A percentile compares a stretch with the other conserved stretches of the same genome.
Conservation (phyloP, 768 basidiomycete species). For the Hemileccinum impolitum region DNA sequence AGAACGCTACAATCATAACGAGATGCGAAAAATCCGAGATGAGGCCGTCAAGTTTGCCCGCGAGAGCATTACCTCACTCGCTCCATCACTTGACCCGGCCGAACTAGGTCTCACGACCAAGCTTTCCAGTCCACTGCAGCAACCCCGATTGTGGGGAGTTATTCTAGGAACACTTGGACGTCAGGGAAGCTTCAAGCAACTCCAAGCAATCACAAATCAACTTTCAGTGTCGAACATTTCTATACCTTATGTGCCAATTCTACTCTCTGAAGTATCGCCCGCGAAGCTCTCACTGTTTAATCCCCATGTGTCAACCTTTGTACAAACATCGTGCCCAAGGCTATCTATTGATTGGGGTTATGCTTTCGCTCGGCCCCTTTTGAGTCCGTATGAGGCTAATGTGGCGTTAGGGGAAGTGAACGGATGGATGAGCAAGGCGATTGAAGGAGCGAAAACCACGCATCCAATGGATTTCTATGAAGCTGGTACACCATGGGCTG, state of each 20-base stretch:
- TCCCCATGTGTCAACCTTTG: slow-evolving; percentile 80
- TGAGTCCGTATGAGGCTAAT: slow-evolving; percentile 91
- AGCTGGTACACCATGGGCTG: slow-evolving; percentile 74
- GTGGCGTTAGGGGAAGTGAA: slow-evolving; percentile 67
- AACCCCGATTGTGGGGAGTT: slow-evolving; percentile 71
- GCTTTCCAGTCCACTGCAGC: slow-evolving; percentile 5
- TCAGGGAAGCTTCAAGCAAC: slow-evolving; percentile 88
- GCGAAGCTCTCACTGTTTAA: slow-evolving; percentile 85
- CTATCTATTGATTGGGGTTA: slow-evolving; percentile 99
- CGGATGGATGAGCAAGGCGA: slow-evolving; percentile 58
- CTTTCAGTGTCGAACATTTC: slow-evolving; percentile 49
- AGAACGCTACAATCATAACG: slow-evolving; percentile 83
- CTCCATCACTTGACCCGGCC: slow-evolving; percentile 7
- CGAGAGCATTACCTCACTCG: slow-evolving; percentile 48
- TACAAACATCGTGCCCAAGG: slow-evolving; percentile 96
- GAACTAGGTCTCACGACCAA: slow-evolving; percentile 16
- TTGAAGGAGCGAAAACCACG: slow-evolving; percentile 23
- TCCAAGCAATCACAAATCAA: slow-evolving; percentile 80
- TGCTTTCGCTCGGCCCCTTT: slow-evolving; percentile 83
- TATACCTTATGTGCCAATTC: slow-evolving; percentile 83
- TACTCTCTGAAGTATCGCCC: slow-evolving; percentile 96
- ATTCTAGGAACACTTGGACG: slow-evolving; percentile 92
- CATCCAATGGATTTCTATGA: slow-evolving; percentile 99
- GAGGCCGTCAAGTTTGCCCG: slow-evolving; percentile 75
- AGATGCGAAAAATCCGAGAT: slow-evolving; percentile 77